Base-by-base conservation (phyloP, 2,329 filamentous ascomycete genomes). In the Pestalotiopsis fici region DNA sequence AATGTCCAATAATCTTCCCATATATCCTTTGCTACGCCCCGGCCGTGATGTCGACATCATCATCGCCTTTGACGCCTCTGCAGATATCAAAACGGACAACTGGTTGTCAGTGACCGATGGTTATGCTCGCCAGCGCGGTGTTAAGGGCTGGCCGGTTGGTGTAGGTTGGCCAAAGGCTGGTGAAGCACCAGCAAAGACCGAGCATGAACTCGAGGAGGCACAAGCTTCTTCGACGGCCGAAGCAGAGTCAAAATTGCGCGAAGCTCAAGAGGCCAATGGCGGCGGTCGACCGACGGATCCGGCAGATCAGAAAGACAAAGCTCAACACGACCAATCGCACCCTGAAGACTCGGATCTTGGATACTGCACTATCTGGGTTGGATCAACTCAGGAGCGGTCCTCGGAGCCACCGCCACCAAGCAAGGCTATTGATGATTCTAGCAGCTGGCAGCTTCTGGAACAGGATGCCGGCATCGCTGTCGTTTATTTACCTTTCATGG, bases 1-100 rank as follows among this genome's bases (percentile, higher is more conserved):
- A 63, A 99, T 99, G 96, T 97, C 93, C 71, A 98, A 99, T 78
- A 99, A 99, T 75, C 85, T 99, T 9, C 96, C 96, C 1, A 95
- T 98, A 55, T 99, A 99, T 77, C 96, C 96, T 0, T 86, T 98
- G 3, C 89, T 99, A 21, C 90, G 96, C 12, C 94, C 94, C 0
- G 95, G 95, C 2, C 88, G 96, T 43, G 88, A 97, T 66, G 91
- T 99, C 5, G 96, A 99, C 73, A 87, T 99, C 56, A 83, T 98
- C 59, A 88, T 99, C 59, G 93, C 95, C 3, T 99, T 99, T 77
- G 96, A 99, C 78, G 94, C 94, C 3, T 97, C 93, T 1, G 95
- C 95, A 23, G 96, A 99, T 73, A 93, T 97, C 68, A 93, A 92
- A 76, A 93, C 92, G 5, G 95, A 98, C 75, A 98, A 99, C 75